Percentiles rank a stretch among this genome's conserved stretches.
Conservation (phyloP, 257 asterid genomes). For the Anisodus tanguticus region DNA sequence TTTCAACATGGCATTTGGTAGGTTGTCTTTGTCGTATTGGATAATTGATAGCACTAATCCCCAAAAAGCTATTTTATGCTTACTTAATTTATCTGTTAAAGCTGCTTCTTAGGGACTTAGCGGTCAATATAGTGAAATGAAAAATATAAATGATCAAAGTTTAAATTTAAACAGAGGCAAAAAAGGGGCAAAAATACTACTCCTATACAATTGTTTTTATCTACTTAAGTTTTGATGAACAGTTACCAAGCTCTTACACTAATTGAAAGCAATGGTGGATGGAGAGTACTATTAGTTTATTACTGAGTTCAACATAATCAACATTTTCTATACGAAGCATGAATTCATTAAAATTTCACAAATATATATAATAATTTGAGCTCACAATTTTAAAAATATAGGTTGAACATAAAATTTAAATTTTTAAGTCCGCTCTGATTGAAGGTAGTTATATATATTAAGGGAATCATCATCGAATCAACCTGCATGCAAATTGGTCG, state of each 20-base stretch:
- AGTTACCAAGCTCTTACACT: neutral
- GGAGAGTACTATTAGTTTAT: too few relatives aligned
- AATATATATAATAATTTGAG: too few relatives aligned
- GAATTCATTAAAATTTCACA: too few relatives aligned
- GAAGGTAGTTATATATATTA: too few relatives aligned
- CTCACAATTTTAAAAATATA: too few relatives aligned
- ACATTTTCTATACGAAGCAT: too few relatives aligned
- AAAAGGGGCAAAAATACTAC: neutral
- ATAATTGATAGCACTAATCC: slow-evolving; percentile 56
- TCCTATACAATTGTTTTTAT: too few relatives aligned
- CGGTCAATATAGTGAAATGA: neutral
- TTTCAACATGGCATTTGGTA: slow-evolving; percentile 69
- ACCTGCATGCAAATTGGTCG: too few relatives aligned
- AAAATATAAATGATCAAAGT: neutral
- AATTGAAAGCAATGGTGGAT: neutral
- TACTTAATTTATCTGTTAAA: slow-evolving; percentile 30
- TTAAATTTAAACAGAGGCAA: neutral
- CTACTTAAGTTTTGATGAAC: neutral
- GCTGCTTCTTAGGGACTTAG: neutral
- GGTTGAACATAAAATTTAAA: too few relatives aligned
- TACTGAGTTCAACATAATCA: too few relatives aligned
- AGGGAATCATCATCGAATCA: too few relatives aligned
- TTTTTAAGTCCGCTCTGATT: too few relatives aligned
- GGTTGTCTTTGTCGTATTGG: slow-evolving; percentile 54
- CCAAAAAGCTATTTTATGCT: slow-evolving; percentile 39